Evolutionary conservation across 352 stramenopile species (phyloP).

Genomic region (Globisporangium nodosum): DNA sequence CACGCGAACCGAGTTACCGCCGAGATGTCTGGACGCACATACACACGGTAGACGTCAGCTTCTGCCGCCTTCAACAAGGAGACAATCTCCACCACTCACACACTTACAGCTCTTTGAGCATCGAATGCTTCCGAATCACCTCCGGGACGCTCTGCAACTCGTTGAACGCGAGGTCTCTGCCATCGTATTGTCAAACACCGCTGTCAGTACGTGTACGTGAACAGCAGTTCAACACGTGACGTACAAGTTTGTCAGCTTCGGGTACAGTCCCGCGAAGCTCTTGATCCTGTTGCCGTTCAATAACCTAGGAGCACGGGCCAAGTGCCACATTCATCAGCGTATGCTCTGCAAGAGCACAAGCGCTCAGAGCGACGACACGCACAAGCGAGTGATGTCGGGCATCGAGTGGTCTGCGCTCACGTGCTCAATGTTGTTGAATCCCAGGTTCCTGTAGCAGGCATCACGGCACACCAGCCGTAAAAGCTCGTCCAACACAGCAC

Average conservation of each 20-base stretch:
- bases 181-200: too few species aligned
- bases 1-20: too few species aligned
- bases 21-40: background rate
- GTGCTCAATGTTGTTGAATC: constrained; percentile 3
- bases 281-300: background rate
- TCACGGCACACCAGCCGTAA: too few species aligned
- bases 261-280: background rate
- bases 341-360: too few species aligned
- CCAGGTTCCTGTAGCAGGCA: background rate
- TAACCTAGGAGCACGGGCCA: background rate
- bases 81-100: background rate
- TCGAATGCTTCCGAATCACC: background rate
- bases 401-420: background rate
- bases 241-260: background rate
- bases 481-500: too few species aligned
- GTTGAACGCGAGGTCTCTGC: constrained; percentile 3
- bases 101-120: constrained; percentile 2
- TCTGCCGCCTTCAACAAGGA: too few species aligned
- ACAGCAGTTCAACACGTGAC: background rate
- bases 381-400: too few species aligned
- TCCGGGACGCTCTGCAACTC: constrained; percentile 1
- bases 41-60: too few species aligned
- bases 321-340: background rate
- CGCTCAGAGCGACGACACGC: background rate
- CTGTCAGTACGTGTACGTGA: background rate